These are phyloP conservation scores for Ophiocordyceps unilateralis DNA, from an alignment of 2,329 filamentous ascomycete genomes.

Conservation along the genomic window DNA sequence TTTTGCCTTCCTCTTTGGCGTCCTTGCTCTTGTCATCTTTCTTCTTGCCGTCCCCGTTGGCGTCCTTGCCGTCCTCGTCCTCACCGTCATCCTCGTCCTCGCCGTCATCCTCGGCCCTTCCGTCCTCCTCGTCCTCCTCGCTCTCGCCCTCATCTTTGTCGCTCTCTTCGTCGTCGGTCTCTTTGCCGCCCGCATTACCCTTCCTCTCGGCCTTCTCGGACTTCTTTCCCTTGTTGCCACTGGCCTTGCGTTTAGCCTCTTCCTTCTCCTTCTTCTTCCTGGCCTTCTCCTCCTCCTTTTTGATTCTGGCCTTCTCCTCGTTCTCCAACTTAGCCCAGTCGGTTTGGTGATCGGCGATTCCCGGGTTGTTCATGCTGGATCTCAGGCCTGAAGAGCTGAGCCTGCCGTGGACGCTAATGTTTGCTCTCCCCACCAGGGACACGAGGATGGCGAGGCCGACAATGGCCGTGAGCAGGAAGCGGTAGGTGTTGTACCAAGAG, in stretches of 20 bases:
- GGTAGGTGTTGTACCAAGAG: conserved; percentile 73
- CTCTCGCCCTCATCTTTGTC: conserved; percentile 5
- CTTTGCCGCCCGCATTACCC: neutral
- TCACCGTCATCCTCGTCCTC: conserved; percentile 5
- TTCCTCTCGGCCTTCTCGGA: conserved; percentile 8
- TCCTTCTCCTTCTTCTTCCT: conserved; percentile 17
- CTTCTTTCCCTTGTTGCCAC: conserved; percentile 9
- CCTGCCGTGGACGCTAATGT: conserved; percentile 32
- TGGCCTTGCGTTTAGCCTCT: conserved; percentile 12
- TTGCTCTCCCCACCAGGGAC: conserved; percentile 66
- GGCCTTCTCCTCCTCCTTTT: conserved; percentile 19
- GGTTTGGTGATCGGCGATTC: conserved; percentile 17
- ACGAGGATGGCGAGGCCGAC: conserved; percentile 70
- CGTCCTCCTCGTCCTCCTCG: conserved; percentile 5
- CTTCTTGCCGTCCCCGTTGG: conserved; percentile 2
- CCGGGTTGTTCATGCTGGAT: conserved; percentile 19
- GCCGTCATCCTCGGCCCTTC: conserved; percentile 1
- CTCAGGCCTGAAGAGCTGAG: conserved; percentile 17
- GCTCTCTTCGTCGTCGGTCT: conserved; percentile 10
- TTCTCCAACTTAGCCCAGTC: conserved; percentile 29
- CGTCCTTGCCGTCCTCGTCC: conserved; percentile 2
- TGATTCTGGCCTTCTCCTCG: conserved; percentile 19
- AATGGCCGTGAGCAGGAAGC: conserved; percentile 81
- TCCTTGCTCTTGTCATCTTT: conserved; percentile 1
- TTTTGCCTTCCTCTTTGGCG: conserved; percentile 6